These are phyloP conservation scores for Camellia granthamiana DNA, from an alignment of 148 eudicot species.

Conservation along the genomic window DNA sequence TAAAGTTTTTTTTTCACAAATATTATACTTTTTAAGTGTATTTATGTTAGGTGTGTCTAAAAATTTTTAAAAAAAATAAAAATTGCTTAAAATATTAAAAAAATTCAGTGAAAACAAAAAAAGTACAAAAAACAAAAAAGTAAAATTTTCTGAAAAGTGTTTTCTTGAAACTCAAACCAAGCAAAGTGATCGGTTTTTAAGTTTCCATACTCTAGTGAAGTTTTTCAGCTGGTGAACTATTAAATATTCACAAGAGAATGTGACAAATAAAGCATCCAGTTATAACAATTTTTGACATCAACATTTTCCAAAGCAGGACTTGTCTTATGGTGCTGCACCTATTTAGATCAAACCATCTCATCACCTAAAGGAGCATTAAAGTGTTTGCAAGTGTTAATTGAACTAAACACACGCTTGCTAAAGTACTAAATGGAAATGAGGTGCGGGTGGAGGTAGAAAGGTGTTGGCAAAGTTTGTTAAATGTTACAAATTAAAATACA, in stretches of 20 bases:
- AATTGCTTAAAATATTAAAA: no score
- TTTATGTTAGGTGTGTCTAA: no score
- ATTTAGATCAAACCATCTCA: neutral
- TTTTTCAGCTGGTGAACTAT: neutral
- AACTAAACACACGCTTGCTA: neutral
- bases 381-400: neutral
- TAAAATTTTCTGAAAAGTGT: no score
- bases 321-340: neutral
- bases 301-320: neutral
- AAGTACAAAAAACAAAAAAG: no score
- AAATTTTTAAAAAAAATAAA: no score
- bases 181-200: neutral
- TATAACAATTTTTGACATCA: neutral
- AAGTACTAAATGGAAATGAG: neutral
- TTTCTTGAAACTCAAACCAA: no score
- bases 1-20: no score
- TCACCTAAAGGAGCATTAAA: neutral
- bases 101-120: no score
- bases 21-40: no score
- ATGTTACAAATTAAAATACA: no score
- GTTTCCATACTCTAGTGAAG: neutral
- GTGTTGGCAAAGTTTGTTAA: neutral
- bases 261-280: no score
- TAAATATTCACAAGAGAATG: neutral
- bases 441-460: neutral